Evolutionary conservation across 371 early-diverging fungal species (phyloP), one percentile per base, ranked within the genome.

Genomic region (Blakeslea trispora): DNA sequence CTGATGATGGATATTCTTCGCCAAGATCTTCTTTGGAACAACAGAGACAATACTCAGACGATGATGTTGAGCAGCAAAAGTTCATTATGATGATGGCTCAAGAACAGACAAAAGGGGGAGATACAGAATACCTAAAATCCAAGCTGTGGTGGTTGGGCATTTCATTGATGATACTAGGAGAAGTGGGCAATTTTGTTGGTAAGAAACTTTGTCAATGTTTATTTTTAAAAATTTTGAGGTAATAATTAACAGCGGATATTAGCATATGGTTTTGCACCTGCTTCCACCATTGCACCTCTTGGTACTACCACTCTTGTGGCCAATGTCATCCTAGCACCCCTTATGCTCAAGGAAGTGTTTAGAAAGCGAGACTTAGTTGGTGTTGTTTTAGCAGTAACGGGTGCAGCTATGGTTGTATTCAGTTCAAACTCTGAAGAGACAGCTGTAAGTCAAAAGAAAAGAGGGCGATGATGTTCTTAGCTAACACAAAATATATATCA

Each of bases 231-330:
- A 28, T 28, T 7, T 28, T 40, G 39, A 45, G 35, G 24, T 46
- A 17, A 21, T 23, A 48, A 14, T 15, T 28, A 18, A n/a, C 17
- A 18, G 0, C 5, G 19, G 17, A 41, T 42, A 5, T 19, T 37
- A 74, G 91, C 91, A 2, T 91, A 91, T 61, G 91, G 90, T 5
- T 91, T 87, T 66, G 91, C 91, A 6, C 88, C 88, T 23, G 89
- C 91, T n/a, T 89, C 90, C 0, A 80, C 88, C 0, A 82, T 91
- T 51, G 90, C 91, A n/a, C 91, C 91, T 0, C 59, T 91, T 19
- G 91, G 91, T 23, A 91, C 91, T 0, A 87, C 90, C 3, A 83
- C 87, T 3, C 58, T 88, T 24, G 81, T 87, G 43, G 73, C 85
- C 18, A 91, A 91, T 66, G 88, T 86, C 13, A 82, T 90, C 23